These are phyloP conservation scores for Colletotrichum euphorbiae DNA, from an alignment of 2,329 filamentous ascomycete species.

Conservation along the genomic window DNA sequence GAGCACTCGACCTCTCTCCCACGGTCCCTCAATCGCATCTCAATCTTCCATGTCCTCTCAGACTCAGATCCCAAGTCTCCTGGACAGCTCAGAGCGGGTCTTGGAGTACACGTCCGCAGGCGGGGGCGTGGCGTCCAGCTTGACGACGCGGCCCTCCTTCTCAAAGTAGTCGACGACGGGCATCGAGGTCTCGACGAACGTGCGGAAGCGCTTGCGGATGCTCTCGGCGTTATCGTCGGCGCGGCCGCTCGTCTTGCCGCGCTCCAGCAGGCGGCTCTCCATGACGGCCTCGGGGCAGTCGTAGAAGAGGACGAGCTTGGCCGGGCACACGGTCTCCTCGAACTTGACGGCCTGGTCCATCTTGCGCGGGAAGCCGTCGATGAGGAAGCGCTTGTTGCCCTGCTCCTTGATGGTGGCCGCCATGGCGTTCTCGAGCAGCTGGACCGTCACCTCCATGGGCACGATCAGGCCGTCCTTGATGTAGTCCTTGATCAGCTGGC, in stretches of 20 bases:
- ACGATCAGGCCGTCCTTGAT: slow-evolving; percentile 97
- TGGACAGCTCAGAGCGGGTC: slow-evolving; percentile 62
- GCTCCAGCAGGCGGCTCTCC: slow-evolving; percentile 84
- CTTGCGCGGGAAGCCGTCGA: slow-evolving; percentile 91
- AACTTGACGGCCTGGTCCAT: slow-evolving; percentile 97
- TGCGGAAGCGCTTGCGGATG: slow-evolving; percentile 95
- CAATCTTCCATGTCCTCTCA: not conserved
- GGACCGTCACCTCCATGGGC: slow-evolving; percentile 98
- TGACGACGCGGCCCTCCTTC: slow-evolving; percentile 80
- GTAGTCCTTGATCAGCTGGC: slow-evolving; percentile 90
- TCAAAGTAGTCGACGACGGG: slow-evolving; percentile 91
- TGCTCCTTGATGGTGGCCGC: slow-evolving; percentile 69
- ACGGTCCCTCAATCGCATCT: too few relatives aligned
- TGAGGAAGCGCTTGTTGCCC: slow-evolving; percentile 75
- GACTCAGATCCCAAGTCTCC: slow-evolving; percentile 56
- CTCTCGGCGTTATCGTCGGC: slow-evolving; percentile 94
- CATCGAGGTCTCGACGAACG: slow-evolving; percentile 97
- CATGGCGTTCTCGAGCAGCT: slow-evolving; percentile 95
- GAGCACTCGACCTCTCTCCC: too few relatives aligned
- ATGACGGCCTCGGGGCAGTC: slow-evolving; percentile 93
- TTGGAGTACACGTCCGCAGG: slow-evolving; percentile 72
- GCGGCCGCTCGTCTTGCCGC: slow-evolving; percentile 92
- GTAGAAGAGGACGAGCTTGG: slow-evolving; percentile 90
- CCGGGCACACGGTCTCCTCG: slow-evolving; percentile 87
- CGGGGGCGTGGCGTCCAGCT: slow-evolving; percentile 76